Base-by-base conservation (phyloP, 2,329 filamentous ascomycete genomes). In the Passalora sequoiae region DNA sequence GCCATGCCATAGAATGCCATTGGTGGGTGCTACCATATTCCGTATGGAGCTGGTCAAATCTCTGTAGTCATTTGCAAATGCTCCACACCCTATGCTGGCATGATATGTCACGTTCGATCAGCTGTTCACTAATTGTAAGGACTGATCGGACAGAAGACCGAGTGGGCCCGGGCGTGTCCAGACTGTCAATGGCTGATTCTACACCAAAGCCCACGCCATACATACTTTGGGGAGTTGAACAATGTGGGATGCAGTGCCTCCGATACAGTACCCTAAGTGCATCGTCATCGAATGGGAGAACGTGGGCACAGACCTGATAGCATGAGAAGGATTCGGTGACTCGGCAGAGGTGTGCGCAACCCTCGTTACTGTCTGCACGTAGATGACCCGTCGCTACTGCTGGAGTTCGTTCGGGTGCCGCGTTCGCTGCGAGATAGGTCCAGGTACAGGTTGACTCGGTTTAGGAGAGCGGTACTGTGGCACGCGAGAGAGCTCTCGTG, bases 391-490 rank as follows among this genome's bases (percentile, higher is more conserved):
- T n/a, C n/a, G n/a, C n/a, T n/a, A n/a, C n/a, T n/a, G n/a, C n/a
- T n/a, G n/a, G n/a, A n/a, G n/a, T n/a, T n/a, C n/a, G n/a, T n/a
- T n/a, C n/a, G n/a, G 32, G 32, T 13, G 22, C 5, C 5, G 6
- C 4, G n/a, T 36, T 6, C 3, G 17, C 32, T 36, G 32, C 30
- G 16, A n/a, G 16, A 6, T 33, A n/a, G 30, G n/a, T 19, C 13
- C 17, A 36, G 32, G 32, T 36, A 36, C 32, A 22, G 13, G 29
- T 17, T 32, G 29, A 32, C 29, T 32, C 29, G 20, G 20, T 17
- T 17, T 13, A 16, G 4, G 29, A 30, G 15, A 32, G 6, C 13
- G 4, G 13, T n/a, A n/a, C n/a, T n/a, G n/a, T n/a, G n/a, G n/a
- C n/a, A n/a, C n/a, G n/a, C n/a, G n/a, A n/a, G n/a, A n/a, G n/a